Evolutionary conservation across 1,139 yeast species (phyloP), one percentile per base, ranked within the genome.

Genomic region (Saccharomycopsis hybrid): DNA sequence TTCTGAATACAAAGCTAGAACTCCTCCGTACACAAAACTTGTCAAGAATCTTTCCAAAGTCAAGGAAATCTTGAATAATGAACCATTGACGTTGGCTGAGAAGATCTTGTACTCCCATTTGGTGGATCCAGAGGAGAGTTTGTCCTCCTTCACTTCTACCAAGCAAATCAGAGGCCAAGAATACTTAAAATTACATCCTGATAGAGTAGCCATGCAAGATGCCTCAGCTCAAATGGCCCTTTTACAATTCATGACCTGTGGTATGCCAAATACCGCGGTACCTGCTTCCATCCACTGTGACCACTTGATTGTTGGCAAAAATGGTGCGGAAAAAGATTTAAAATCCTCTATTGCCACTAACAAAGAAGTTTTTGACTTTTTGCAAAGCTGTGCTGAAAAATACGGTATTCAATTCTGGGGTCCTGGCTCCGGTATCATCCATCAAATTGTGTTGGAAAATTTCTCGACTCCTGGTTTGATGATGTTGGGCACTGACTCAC

Each of bases 391-490:
- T 70, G 95, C 95, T 55, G 84, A 78, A 60, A 89, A 86, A 68
- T 92, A 89, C 65, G 97, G 97, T 55, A 88, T 92, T 57, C 96
- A 87, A 65, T 92, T 92, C 70, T 92, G 98, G 98, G 96, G 96
- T 11, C 97, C 98, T 13, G 98, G 98, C 48, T 89, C 97, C 9
- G 98, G 98, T 62, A 92, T 92, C 60, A 92, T 92, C 61, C 98
- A 92, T 69, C 98, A 92, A 71, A 92, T 92, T 60, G 96, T 92
- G 38, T 74, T 92, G 60, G 98, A 92, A 69, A 92, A 92, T 72
- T 92, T 85, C 68, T 81, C 95, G 44, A 92, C 87, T 48, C 97
- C 97, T 35, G 97, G 97, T 60, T 73, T 86, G 56, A 82, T 90
- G 89, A 86, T 90, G 95, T 73, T 90, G 55, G 97, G 97, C 60